A percentile compares a stretch with the other conserved stretches of the same genome.
These are phyloP conservation scores for Thalassiosira pacifica DNA, from an alignment of 352 stramenopile species.

Conservation along the genomic window DNA sequence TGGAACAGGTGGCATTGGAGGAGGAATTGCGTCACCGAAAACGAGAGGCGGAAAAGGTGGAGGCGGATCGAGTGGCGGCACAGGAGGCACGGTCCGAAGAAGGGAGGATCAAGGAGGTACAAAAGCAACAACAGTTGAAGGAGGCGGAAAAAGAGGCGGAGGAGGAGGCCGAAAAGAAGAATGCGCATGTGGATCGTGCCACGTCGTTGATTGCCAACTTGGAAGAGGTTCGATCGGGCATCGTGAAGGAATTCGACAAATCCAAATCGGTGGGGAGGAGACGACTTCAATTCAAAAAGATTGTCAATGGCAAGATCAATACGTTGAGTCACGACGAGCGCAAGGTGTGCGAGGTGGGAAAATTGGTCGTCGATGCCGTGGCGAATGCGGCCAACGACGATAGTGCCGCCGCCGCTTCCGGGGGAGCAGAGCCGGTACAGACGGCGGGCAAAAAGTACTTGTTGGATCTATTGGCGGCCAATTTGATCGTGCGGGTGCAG, in stretches of 20 bases:
- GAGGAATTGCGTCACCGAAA: slow-evolving; percentile 14
- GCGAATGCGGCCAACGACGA: too few species aligned
- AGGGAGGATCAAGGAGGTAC: slow-evolving; percentile 1
- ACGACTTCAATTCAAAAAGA: slow-evolving; percentile 84
- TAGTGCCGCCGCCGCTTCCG: too few species aligned
- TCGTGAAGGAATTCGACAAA: slow-evolving; percentile 76
- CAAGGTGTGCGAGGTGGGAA: slow-evolving; percentile 77
- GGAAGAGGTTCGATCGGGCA: slow-evolving; percentile 55
- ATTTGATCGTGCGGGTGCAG: slow-evolving; percentile 82
- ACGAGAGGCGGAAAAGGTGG: slow-evolving; percentile 20
- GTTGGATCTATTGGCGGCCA: slow-evolving; percentile 78
- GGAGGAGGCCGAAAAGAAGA: slow-evolving; percentile 31
- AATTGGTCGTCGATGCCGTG: too few species aligned
- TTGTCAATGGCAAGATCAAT: slow-evolving; percentile 83
- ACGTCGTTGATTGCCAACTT: slow-evolving; percentile 71
- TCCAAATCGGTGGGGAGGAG: slow-evolving; percentile 57
- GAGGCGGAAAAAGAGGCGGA: slow-evolving; percentile 30
- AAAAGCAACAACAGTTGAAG: slow-evolving; percentile 21
- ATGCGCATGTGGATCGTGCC: slow-evolving; percentile 68
- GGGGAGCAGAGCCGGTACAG: too few species aligned
- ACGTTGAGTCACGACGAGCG: slow-evolving; percentile 74
- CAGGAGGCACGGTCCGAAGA: slow-evolving; percentile 37
- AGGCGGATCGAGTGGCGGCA: not conserved
- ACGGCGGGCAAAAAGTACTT: slow-evolving; percentile 76
- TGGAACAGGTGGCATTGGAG: slow-evolving; percentile 4